phyloP scores from a whole-genome alignment of 371 early-diverging fungal genomes.

The Apophysomyces variabilis region DNA sequence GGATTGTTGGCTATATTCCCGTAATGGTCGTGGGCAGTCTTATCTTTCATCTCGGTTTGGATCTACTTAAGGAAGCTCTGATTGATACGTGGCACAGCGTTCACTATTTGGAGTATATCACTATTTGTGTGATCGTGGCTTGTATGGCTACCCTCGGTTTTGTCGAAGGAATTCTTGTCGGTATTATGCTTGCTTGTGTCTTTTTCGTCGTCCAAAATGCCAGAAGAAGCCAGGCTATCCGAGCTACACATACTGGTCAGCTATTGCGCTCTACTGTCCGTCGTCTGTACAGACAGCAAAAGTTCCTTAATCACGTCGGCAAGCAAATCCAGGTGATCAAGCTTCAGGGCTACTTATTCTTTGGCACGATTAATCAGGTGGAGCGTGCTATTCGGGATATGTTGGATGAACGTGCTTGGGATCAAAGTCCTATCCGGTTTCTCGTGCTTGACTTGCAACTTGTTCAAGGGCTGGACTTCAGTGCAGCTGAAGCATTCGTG shows the following conservation, averaged over 20 bases:
- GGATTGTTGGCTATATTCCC: constrained; percentile 91
- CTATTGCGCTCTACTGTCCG: constrained; percentile 88
- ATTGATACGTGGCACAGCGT: constrained; percentile 87
- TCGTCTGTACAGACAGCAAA: constrained; percentile 86
- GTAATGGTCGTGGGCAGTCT: constrained; percentile 91
- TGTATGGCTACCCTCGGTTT: constrained; percentile 91
- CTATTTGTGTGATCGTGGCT: constrained; percentile 82
- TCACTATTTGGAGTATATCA: constrained; percentile 85
- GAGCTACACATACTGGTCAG: constrained; percentile 78
- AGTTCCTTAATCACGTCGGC: constrained; percentile 82
- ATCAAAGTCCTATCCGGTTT: constrained; percentile 75
- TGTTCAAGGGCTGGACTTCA: constrained; percentile 93
- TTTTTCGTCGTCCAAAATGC: constrained; percentile 93
- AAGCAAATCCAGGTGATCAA: constrained; percentile 87
- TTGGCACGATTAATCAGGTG: constrained; percentile 91
- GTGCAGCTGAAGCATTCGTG: constrained; percentile 93
- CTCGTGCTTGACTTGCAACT: constrained; percentile 88
- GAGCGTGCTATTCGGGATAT: constrained; percentile 76
- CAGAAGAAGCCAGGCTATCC: constrained; percentile 72
- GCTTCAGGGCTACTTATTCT: constrained; percentile 93
- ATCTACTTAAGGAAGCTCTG: constrained; percentile 88
- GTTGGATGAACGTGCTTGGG: constrained; percentile 68
- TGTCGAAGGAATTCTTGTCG: constrained; percentile 93
- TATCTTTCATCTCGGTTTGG: constrained; percentile 95
- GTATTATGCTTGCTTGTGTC: constrained; percentile 90